Evolutionary conservation across 352 stramenopile genomes (phyloP), one percentile per base, ranked within the genome.

Genomic region (Globisporangium nodosum): DNA sequence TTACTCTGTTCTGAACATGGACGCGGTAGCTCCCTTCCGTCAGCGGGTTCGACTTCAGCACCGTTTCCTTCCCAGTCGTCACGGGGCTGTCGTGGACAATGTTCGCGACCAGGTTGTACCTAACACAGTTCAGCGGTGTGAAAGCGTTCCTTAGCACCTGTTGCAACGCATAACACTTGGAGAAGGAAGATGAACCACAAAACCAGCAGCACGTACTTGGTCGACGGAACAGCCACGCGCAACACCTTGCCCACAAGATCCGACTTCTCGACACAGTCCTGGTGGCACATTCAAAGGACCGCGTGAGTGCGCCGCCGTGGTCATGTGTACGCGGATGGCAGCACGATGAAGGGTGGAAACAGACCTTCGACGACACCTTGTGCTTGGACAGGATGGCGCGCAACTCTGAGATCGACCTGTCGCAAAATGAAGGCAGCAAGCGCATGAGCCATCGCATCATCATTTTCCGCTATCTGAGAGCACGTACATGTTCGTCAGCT

Each of bases 31-130:
- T 97, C 37, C 96, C 97, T 65, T 97, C 91, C n/a, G 97, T 94
- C 49, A 98, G 71, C 16, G 93, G 95, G 63, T 98, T 97, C 33
- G 81, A 89, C 60, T 97, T 85, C 49, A 89, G 59, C 7, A 77
- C 74, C 15, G 85, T 81, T 60, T 98, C 90, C 70, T 94, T 88
- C 33, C 92, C 92, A 24, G 96, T 96, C 30, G 93, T 97, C 16
- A 92, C 83, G 4, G 92, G 94, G 40, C 85, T 97, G 66, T 98
- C 93, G 70, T 99, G 97, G 50, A 94, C 98, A 65, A 99, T 97
- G 72, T 99, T 99, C 16, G 94, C 92, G 39, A 99, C 85, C 49
- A 99, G 78, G 69, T 99, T 97, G 79, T 99, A 99, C 68, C 98
- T 99, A 48, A 40, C n/a, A 5, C 49, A 31, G 42, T 27, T 52